Evolutionary conservation across 2,329 filamentous ascomycete species (phyloP), one percentile per base, ranked within the genome.

Genomic region (Ceratocystis huliohia): DNA sequence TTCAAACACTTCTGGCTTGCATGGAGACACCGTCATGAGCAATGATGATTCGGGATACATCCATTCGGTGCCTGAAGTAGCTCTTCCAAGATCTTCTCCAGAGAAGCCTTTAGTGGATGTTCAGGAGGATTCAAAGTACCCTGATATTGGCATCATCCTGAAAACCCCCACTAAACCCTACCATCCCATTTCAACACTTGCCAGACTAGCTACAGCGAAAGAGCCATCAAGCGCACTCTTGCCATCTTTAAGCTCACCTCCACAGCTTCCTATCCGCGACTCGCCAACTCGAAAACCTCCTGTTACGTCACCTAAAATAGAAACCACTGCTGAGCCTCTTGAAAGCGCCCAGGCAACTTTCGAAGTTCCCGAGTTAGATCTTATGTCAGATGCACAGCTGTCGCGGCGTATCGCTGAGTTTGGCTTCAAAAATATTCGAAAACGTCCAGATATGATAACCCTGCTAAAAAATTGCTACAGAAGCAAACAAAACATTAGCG

Each of bases 401-500:
- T 77, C 83, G 2, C 82, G 80, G 66, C 81, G 87, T 71, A 76
- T 92, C 57, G 76, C 80, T 4, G 78, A 79, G 0, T 91, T 85
- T 71, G 87, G 87, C 0, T 91, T 92, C 75, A 92, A 91, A 72
- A 78, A 85, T 0, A 77, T 91, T 37, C 89, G 86, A 72, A 83
- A 78, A 66, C 81, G 88, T 20, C 79, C 81, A 62, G 83, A 84
- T 7, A 90, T 89, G 86, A 85, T 92, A 68, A 78, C 83, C 1
- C 74, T 91, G 10, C 76, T 92, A 13, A 78, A 88, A 64, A 82
- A 85, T 71, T 91, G 89, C 73, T 91, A 88, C 87, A 75, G 82
- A 69, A 84, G 83, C 67, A 84, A 84, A 72, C 75, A 80, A 22
- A 70, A 28, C 5, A 59, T n/a, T 8, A 59, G 17, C 15, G 30